A percentile compares a stretch with the other conserved stretches of the same genome.
Evolutionary conservation across 768 basidiomycete species (phyloP).

Genomic region (Rhizopogon salebrosus): DNA sequence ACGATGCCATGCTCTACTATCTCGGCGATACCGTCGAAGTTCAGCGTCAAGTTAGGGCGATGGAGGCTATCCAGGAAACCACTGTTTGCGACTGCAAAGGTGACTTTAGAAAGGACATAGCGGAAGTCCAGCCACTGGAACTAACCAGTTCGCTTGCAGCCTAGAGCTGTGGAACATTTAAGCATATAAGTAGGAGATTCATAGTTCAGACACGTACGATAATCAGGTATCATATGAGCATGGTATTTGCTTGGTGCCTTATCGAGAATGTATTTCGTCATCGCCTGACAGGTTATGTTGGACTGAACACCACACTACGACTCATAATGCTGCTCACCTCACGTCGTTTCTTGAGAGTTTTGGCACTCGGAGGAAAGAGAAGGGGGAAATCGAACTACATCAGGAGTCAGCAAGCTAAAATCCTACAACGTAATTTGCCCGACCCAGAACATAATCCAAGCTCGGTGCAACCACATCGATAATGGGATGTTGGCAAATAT

Average conservation of each 20-base stretch:
- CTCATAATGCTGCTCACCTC: conserved; percentile 1
- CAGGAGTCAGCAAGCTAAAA: background rate
- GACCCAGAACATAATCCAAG: conserved; percentile 45
- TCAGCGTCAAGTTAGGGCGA: conserved; percentile 19
- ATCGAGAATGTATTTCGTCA: conserved; percentile 41
- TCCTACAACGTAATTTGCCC: conserved; percentile 7
- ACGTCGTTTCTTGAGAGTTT: conserved; percentile 9
- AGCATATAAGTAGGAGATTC: background rate
- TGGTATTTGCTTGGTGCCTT: conserved; percentile 46
- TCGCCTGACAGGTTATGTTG: conserved; percentile 22
- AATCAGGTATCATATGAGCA: conserved; percentile 44
- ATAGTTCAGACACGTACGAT: conserved; percentile 32
- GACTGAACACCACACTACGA: no score
- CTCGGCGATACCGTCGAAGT: conserved; percentile 18
- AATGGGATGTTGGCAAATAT: conserved; percentile 50
- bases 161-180: conserved; percentile 35
- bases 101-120: background rate
- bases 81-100: conserved; percentile 19
- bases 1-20: conserved; percentile 16
- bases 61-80: conserved; percentile 18
- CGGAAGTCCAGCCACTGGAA: background rate
- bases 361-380: conserved; percentile 7
- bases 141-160: conserved; percentile 48
- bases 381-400: conserved; percentile 16
- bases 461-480: conserved; percentile 46